phyloP scores from a whole-genome alignment of 805 yeast species.

The Wickerhamomyces chambardii region DNA sequence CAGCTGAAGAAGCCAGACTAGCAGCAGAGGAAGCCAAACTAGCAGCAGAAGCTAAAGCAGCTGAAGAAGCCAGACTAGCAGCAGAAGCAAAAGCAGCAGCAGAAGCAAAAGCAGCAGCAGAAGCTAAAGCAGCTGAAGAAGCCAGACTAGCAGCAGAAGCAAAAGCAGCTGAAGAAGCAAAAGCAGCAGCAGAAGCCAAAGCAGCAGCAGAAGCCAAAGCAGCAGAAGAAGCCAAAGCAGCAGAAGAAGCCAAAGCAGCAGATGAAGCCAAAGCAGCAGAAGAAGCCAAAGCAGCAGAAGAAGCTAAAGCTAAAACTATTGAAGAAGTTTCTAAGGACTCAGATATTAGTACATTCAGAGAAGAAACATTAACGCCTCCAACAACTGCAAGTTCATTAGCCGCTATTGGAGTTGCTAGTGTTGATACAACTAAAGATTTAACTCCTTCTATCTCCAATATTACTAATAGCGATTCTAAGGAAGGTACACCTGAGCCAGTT shows the following conservation, averaged over 20 bases:
- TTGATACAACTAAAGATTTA: background rate
- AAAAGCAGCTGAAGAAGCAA: background rate
- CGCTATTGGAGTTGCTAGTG: background rate
- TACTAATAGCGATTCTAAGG: background rate
- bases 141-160: background rate
- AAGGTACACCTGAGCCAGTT: conserved; percentile 6
- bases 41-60: conserved; percentile 2
- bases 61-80: background rate
- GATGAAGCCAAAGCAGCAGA: background rate
- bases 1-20: background rate
- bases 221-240: background rate
- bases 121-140: background rate
- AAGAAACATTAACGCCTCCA: background rate
- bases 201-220: background rate
- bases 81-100: conserved; percentile 1
- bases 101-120: background rate
- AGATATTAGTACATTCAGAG: background rate
- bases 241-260: background rate
- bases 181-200: background rate
- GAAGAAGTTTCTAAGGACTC: background rate
- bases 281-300: background rate
- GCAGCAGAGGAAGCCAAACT: conserved; percentile 2
- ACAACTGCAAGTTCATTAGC: background rate
- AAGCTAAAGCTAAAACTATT: background rate
- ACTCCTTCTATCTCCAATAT: background rate